phyloP scores from a whole-genome alignment of 2,329 filamentous ascomycete species.

The Cercospora sojina region DNA sequence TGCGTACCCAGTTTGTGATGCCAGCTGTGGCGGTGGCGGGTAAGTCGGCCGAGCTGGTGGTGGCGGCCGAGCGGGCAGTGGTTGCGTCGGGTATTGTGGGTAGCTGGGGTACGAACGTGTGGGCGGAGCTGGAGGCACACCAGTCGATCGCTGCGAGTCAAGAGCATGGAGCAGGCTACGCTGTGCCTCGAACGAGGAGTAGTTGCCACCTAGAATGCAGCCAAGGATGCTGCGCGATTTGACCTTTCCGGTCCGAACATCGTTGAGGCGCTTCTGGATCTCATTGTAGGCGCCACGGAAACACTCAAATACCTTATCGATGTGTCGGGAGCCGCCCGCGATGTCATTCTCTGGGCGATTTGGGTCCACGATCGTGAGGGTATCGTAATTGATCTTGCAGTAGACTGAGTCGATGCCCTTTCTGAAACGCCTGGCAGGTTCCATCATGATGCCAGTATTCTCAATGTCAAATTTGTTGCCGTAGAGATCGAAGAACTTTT shows the following conservation, averaged over 20 bases:
- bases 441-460: conserved; percentile 70
- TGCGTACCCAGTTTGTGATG: conserved; percentile 15
- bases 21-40: not conserved
- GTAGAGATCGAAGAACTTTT: conserved; percentile 88
- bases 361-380: conserved; percentile 87
- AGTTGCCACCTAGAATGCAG: conserved; percentile 74
- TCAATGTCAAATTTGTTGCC: conserved; percentile 75
- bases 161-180: conserved; percentile 8
- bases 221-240: conserved; percentile 62
- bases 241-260: conserved; percentile 43
- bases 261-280: conserved; percentile 44
- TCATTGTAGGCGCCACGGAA: conserved; percentile 65
- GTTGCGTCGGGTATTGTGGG: conserved; percentile 4
- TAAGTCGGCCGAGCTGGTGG: not conserved
- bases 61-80: conserved; percentile 4
- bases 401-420: conserved; percentile 61
- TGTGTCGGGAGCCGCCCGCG: conserved; percentile 76
- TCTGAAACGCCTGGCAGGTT: conserved; percentile 69
- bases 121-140: not conserved
- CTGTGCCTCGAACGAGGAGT: conserved; percentile 61
- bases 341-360: conserved; percentile 86
- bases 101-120: not conserved
- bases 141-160: not conserved
- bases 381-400: conserved; percentile 56
- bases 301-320: conserved; percentile 62